Conservation (phyloP, 2,329 filamentous ascomycete species). For the Pseudogymnoascus destructans region DNA sequence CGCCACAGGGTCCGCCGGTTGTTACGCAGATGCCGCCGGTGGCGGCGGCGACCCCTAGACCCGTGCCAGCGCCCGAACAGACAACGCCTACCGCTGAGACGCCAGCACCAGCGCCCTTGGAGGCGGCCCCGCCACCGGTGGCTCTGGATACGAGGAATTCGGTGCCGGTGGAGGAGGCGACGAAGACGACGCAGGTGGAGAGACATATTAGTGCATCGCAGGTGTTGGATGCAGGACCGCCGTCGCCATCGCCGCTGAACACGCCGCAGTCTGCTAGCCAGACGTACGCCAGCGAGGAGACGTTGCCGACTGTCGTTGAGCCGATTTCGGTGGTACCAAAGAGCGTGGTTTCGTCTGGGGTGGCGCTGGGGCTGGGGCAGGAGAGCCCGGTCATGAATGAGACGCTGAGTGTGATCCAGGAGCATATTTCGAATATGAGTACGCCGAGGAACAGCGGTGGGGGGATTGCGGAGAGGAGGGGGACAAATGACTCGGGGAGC, state of each 20-base stretch:
- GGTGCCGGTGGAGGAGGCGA: background rate
- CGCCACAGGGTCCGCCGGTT: conserved; percentile 21
- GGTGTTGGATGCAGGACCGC: conserved; percentile 21
- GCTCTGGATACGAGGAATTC: background rate
- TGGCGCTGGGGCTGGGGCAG: conserved; percentile 36
- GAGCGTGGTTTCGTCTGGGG: conserved; percentile 30
- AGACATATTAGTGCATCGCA: conserved; percentile 19
- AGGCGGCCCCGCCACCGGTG: conserved; percentile 10
- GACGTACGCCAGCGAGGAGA: conserved; percentile 9
- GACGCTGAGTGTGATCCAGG: conserved; percentile 89
- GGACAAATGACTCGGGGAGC: conserved; percentile 65
- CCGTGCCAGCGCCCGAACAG: background rate
- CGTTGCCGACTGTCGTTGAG: conserved; percentile 3
- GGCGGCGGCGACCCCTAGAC: background rate
- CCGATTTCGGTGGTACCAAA: conserved; percentile 29
- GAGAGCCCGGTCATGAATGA: conserved; percentile 80
- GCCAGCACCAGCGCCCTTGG: conserved; percentile 12
- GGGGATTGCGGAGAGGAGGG: conserved; percentile 35
- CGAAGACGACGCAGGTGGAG: conserved; percentile 22
- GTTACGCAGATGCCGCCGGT: background rate
- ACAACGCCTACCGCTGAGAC: background rate
- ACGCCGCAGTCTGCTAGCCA: background rate
- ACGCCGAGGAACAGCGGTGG: conserved; percentile 31
- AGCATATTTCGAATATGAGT: conserved; percentile 82
- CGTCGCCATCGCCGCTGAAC: conserved; percentile 32